Evolutionary conservation across 768 basidiomycete genomes (phyloP).

Genomic region (Lactarius pseudohatsudake): DNA sequence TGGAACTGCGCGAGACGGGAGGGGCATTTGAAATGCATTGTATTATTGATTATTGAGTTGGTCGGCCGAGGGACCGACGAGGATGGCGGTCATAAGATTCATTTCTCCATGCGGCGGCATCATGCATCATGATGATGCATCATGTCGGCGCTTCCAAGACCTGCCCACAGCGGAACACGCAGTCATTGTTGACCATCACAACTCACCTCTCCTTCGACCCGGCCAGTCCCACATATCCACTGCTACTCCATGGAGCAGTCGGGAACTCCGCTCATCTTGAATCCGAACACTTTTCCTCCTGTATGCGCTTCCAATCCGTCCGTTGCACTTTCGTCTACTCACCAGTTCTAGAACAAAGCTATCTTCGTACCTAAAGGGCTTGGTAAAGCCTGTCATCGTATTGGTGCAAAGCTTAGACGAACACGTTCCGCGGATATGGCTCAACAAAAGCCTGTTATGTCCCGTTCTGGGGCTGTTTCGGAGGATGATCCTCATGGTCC

Average conservation of each 20-base stretch:
- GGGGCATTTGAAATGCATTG: too few relatives aligned
- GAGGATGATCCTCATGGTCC: not conserved
- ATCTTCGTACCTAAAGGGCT: constrained; percentile 15
- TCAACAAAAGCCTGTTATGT: constrained; percentile 5
- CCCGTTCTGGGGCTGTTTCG: not conserved
- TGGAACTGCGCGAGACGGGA: too few relatives aligned
- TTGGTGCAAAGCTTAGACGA: constrained; percentile 18
- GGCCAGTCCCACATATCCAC: not conserved
- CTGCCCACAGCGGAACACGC: not conserved
- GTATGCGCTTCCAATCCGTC: constrained; percentile 1
- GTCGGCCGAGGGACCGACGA: too few relatives aligned
- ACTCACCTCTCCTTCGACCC: not conserved
- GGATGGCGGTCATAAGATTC: too few relatives aligned
- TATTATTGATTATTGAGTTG: too few relatives aligned
- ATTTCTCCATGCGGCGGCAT: too few relatives aligned
- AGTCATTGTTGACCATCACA: not conserved
- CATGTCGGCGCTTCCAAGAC: not conserved
- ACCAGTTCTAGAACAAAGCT: constrained; percentile 15
- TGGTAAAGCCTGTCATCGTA: constrained; percentile 19
- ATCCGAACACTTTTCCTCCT: constrained; percentile 10
- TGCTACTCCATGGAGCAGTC: constrained; percentile 13
- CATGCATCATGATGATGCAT: not conserved
- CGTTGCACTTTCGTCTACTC: constrained; percentile 1
- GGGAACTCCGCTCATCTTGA: not conserved
- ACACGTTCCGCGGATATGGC: constrained; percentile 16